phyloP scores from a whole-genome alignment of 345 rosid genomes.

The Camelina hispida region DNA sequence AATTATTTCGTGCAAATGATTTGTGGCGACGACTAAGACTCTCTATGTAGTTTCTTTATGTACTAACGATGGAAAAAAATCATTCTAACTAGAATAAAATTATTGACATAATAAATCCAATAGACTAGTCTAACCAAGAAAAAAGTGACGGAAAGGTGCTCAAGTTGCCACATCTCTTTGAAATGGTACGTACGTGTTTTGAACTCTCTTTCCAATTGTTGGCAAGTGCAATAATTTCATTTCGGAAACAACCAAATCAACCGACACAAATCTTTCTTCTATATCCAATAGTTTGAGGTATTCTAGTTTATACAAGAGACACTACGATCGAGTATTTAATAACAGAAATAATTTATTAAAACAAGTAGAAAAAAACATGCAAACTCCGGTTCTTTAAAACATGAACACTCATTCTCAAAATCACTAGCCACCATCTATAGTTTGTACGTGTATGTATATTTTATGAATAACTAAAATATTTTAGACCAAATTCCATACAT shows the following conservation, averaged over 20 bases:
- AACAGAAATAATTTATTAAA: no score
- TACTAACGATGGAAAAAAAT: background rate
- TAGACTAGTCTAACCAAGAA: background rate
- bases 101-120: background rate
- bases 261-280: conserved; percentile 36
- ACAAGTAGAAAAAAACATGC: no score
- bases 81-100: background rate
- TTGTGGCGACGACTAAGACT: background rate
- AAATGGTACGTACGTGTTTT: conserved; percentile 39
- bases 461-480: no score
- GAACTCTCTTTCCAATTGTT: conserved; percentile 31
- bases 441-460: background rate
- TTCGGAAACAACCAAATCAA: conserved; percentile 31
- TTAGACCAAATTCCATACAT: no score
- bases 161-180: conserved; percentile 38
- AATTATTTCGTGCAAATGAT: background rate
- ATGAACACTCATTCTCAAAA: no score
- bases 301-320: background rate
- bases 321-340: background rate
- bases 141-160: conserved; percentile 23
- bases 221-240: conserved; percentile 35
- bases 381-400: no score
- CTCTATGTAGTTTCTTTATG: background rate
- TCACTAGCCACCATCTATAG: no score
- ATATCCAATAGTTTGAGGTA: background rate